Evolutionary conservation across 1,284 basidiomycete species (phyloP), one percentile per base, ranked within the genome.

Genomic region (Boletus holoroseus): DNA sequence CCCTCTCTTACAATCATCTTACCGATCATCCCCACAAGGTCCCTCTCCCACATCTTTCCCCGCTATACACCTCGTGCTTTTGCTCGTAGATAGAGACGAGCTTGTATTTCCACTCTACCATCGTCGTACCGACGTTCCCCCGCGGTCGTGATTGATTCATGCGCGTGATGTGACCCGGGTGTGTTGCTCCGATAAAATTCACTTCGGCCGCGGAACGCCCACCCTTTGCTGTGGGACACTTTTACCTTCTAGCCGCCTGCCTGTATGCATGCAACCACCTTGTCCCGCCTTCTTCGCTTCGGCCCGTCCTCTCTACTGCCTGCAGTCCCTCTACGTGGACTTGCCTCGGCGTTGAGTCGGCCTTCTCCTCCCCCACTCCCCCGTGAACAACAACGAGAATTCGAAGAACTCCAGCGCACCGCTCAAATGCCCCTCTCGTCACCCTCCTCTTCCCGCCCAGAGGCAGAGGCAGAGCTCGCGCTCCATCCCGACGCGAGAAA

Each of bases 351-450:
- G 2, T 62, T 83, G 34, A 73, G 71, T 47, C 76, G 80, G 1
- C 86, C 88, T 0, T 69, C 78, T 0, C 88, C 88, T 1, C 83
- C 82, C 4, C 77, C 83, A 0, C 76, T 91, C n/a, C 85, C 88
- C 3, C 72, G 71, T 7, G 74, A 77, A 16, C 76, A 86, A 53
- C 88, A 91, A 61, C 77, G 77, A 31, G 85, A 90, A 65, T 91
- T 91, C 53, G 86, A 91, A 61, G 75, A 81, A 20, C 81, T 89
- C 34, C 76, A 84, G 53, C 79, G 82, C 38, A 71, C 70, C 30
- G 81, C 82, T 0, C 77, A 82, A 55, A 67, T 69, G 3, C 75
- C 78, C 3, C 71, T 75, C 1, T 62, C 38, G 9, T 15, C 37
- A 5, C 13, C 13, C 13, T 11, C 68, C 55, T 49, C 52, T 20